These are phyloP conservation scores for Coccinonectria pachysandricola DNA, from an alignment of 2,329 filamentous ascomycete genomes.

Conservation along the genomic window DNA sequence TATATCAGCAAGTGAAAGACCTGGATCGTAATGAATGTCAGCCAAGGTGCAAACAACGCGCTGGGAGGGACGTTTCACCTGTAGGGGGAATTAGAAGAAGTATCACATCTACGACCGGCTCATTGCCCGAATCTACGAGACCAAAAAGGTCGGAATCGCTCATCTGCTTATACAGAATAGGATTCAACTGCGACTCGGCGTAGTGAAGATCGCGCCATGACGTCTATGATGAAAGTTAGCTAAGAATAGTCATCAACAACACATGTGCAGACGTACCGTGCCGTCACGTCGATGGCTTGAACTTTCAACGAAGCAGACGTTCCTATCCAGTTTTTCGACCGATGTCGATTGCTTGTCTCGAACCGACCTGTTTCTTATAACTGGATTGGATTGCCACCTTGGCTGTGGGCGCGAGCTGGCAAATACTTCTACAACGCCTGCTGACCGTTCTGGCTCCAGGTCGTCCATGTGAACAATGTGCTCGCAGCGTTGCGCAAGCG, in stretches of 20 bases:
- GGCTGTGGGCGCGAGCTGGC: constrained; percentile 80
- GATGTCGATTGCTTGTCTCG: constrained; percentile 49
- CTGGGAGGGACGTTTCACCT: constrained; percentile 41
- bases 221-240: too few relatives aligned
- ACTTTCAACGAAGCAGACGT: constrained; percentile 88
- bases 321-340: constrained; percentile 76
- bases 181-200: constrained; percentile 43
- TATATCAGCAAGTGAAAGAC: constrained; percentile 41
- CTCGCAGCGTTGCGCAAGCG: constrained; percentile 75
- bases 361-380: constrained; percentile 56
- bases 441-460: constrained; percentile 26
- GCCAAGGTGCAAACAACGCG: too few relatives aligned
- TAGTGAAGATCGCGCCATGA: constrained; percentile 58
- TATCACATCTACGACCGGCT: constrained; percentile 73
- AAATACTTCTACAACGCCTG: constrained; percentile 53
- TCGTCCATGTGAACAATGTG: constrained; percentile 92
- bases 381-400: constrained; percentile 54
- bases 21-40: too few relatives aligned
- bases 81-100: constrained; percentile 67
- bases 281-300: too few relatives aligned
- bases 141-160: constrained; percentile 65
- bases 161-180: constrained; percentile 39
- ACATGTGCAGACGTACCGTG: too few relatives aligned
- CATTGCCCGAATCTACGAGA: constrained; percentile 71
- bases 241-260: too few relatives aligned